Percentiles rank a stretch among this genome's conserved stretches.
phyloP scores from a whole-genome alignment of 805 yeast genomes.

The Nakazawaea ishiwadae region DNA sequence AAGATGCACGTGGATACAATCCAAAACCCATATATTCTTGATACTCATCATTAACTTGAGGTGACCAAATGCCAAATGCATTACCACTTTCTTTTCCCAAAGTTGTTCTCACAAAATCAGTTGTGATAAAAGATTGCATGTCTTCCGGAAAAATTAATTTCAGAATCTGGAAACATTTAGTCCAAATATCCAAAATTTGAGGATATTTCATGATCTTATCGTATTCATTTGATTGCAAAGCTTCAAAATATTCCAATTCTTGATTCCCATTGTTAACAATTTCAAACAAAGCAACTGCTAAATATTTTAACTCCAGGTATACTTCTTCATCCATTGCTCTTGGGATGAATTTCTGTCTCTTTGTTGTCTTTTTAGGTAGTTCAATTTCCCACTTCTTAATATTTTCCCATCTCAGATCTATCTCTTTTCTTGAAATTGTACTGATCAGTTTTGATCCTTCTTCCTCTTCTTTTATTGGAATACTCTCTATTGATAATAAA shows the following conservation, averaged over 20 bases:
- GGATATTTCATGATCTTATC: conserved; percentile 43
- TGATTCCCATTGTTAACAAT: conserved; percentile 18
- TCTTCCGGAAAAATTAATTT: conserved; percentile 31
- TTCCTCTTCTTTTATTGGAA: conserved; percentile 12
- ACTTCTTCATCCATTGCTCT: conserved; percentile 43
- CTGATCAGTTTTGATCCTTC: too few relatives aligned
- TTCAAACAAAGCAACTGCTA: conserved; percentile 30
- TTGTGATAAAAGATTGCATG: conserved; percentile 31
- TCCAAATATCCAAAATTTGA: conserved; percentile 40
- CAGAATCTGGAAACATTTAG: conserved; percentile 43
- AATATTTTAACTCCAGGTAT: conserved; percentile 46
- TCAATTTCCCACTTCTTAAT: conserved; percentile 33
- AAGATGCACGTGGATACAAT: conserved; percentile 59
- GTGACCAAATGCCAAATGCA: conserved; percentile 62
- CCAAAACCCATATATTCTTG: conserved; percentile 56
- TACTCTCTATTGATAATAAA: conserved; percentile 34
- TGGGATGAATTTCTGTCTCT: conserved; percentile 33
- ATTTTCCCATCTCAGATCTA: conserved; percentile 32
- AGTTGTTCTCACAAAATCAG: conserved; percentile 36
- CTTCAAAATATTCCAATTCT: conserved; percentile 30
- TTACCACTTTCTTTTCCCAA: conserved; percentile 61
- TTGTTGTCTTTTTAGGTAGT: conserved; percentile 30
- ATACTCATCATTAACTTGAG: conserved; percentile 32
- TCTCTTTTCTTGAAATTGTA: conserved; percentile 15
- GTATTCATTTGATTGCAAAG: conserved; percentile 48